Evolutionary conservation across 176 grass and related monocot genomes (phyloP).

Genomic region (Chrysopogon serrulatus): DNA sequence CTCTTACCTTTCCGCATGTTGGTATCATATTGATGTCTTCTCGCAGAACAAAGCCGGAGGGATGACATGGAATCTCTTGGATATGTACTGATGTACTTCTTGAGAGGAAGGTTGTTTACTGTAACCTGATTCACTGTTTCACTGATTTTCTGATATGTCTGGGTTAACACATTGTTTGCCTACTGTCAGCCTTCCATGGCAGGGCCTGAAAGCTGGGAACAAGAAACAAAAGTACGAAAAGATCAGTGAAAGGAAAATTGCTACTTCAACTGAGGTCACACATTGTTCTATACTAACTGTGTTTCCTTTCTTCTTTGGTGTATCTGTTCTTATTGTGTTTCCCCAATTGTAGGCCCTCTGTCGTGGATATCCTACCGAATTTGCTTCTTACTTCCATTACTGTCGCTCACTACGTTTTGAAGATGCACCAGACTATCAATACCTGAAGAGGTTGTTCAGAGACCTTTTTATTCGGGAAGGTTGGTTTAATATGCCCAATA

Average conservation of each 20-base stretch:
- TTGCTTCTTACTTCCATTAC: slow-evolving; percentile 90
- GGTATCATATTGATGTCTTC: slow-evolving; percentile 21
- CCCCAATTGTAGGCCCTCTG: slow-evolving; percentile 57
- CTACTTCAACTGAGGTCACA: slow-evolving; percentile 77
- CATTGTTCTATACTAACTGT: neutral
- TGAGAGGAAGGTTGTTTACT: slow-evolving; percentile 82
- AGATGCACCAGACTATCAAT: slow-evolving; percentile 74
- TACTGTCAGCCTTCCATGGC: slow-evolving; percentile 74
- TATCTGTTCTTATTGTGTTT: neutral
- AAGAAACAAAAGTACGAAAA: slow-evolving; percentile 95
- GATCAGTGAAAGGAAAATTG: slow-evolving; percentile 83
- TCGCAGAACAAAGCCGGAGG: slow-evolving; percentile 90
- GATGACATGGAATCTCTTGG: slow-evolving; percentile 97
- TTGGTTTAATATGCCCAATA: slow-evolving; percentile 5
- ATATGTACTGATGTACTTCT: slow-evolving; percentile 93
- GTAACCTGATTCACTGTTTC: neutral
- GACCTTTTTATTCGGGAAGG: slow-evolving; percentile 91
- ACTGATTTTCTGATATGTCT: neutral
- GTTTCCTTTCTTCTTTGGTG: neutral
- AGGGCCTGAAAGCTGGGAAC: slow-evolving; percentile 92
- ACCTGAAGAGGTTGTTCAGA: slow-evolving; percentile 81
- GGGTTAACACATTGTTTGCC: neutral
- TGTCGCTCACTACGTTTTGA: slow-evolving; percentile 87
- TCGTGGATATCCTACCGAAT: slow-evolving; percentile 76
- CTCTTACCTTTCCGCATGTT: neutral